These are phyloP conservation scores for Geranium brycei DNA, from an alignment of 345 rosid species.

Conservation along the genomic window DNA sequence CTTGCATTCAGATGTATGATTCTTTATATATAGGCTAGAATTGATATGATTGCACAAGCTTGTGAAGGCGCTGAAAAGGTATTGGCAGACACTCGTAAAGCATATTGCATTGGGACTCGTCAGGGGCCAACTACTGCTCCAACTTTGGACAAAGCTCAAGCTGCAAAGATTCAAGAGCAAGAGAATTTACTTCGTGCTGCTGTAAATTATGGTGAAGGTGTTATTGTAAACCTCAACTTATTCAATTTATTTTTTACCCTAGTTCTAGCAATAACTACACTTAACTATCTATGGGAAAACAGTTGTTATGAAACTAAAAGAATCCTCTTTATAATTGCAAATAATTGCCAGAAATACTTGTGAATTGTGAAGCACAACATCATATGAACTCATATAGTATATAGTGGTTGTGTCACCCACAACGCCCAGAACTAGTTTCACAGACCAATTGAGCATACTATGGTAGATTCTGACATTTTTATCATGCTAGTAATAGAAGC, in stretches of 20 bases:
- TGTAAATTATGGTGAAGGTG: slow-evolving; percentile 72
- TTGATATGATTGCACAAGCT: slow-evolving; percentile 80
- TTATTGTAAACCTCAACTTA: neutral
- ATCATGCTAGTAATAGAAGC: no score
- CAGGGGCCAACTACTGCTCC: slow-evolving; percentile 78
- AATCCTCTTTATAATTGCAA: no score
- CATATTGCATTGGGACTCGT: slow-evolving; percentile 63
- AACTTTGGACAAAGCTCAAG: slow-evolving; percentile 73
- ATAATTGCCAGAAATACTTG: no score
- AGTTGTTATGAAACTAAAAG: no score
- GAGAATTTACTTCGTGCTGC: slow-evolving; percentile 67
- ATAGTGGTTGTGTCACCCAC: no score
- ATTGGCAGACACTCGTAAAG: slow-evolving; percentile 75
- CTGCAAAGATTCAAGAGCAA: slow-evolving; percentile 78
- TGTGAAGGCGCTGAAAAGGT: slow-evolving; percentile 89
- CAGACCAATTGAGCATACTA: neutral
- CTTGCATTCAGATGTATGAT: slow-evolving; percentile 5
- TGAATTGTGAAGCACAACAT: no score
- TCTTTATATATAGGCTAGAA: slow-evolving; percentile 44
- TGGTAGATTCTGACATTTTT: neutral
- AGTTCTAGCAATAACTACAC: neutral
- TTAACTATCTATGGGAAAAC: no score
- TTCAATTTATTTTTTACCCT: neutral
- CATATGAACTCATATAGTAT: no score
- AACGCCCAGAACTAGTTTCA: no score